A percentile compares a stretch with the other conserved stretches of the same genome.
phyloP scores from a whole-genome alignment of 805 yeast species.

The Naumovozyma dairenensis region DNA sequence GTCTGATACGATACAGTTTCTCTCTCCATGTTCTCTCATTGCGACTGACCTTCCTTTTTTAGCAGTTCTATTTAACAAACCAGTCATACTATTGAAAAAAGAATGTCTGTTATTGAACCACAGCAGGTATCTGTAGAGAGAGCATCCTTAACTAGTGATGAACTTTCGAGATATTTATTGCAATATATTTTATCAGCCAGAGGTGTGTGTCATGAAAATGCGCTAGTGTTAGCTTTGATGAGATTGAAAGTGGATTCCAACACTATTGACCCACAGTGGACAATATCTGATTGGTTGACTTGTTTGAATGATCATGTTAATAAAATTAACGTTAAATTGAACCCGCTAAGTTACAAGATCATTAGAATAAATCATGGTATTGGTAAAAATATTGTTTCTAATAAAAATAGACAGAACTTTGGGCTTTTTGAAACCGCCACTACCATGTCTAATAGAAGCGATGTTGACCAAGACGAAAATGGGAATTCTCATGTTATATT shows the following conservation, averaged over 20 bases:
- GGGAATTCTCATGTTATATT: background rate
- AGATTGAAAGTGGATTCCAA: constrained; percentile 6
- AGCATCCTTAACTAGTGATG: constrained; percentile 2
- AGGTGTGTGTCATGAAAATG: constrained; percentile 21
- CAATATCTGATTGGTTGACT: constrained; percentile 5
- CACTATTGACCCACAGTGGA: constrained; percentile 2
- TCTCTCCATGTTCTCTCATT: constrained; percentile 3
- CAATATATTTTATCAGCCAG: constrained; percentile 18
- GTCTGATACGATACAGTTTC: constrained; percentile 5
- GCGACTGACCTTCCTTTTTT: background rate
- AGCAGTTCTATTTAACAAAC: too few species aligned
- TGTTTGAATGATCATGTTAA: constrained; percentile 11
- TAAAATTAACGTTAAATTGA: constrained; percentile 17
- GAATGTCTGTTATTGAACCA: too few species aligned
- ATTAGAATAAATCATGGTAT: constrained; percentile 14
- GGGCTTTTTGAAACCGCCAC: background rate
- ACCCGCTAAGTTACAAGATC: constrained; percentile 16
- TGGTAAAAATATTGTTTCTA: constrained; percentile 14
- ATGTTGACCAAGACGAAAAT: background rate
- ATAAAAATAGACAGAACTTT: constrained; percentile 2
- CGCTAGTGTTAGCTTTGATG: constrained; percentile 12
- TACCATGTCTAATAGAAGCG: background rate
- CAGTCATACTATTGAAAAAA: too few species aligned
- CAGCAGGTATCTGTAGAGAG: constrained; percentile 1
- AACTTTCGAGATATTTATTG: constrained; percentile 9